These are phyloP conservation scores for Neocatenulostroma microsporum DNA, from an alignment of 2,329 filamentous ascomycete species.

Conservation along the genomic window DNA sequence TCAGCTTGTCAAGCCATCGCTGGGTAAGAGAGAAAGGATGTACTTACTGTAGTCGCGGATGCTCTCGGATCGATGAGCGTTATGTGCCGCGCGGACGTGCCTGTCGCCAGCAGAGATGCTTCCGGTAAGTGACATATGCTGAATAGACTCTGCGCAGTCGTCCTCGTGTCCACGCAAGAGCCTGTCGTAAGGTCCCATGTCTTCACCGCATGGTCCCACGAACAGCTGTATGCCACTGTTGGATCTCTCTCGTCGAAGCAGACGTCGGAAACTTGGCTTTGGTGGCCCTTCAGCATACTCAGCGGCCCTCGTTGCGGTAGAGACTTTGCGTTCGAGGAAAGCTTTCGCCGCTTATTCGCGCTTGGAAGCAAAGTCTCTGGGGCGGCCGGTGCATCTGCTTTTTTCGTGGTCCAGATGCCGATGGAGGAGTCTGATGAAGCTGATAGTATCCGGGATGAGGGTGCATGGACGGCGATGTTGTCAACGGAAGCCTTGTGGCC, in stretches of 20 bases:
- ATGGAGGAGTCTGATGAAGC: constrained; percentile 75
- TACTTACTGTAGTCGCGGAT: constrained; percentile 62
- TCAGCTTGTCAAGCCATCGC: too few relatives aligned
- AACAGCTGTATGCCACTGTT: constrained; percentile 85
- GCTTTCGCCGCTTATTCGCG: constrained; percentile 70
- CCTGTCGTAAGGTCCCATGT: constrained; percentile 86
- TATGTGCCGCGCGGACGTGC: constrained; percentile 78
- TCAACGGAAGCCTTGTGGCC: constrained; percentile 71
- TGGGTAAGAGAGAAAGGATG: too few relatives aligned
- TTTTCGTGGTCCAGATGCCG: constrained; percentile 81
- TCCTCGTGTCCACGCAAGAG: constrained; percentile 69
- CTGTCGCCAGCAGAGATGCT: constrained; percentile 59
- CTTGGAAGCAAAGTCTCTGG: constrained; percentile 62
- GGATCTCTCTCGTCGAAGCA: constrained; percentile 78
- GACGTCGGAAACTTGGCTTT: constrained; percentile 65
- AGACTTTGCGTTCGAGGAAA: constrained; percentile 40
- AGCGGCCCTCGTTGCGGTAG: constrained; percentile 69
- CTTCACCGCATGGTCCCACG: constrained; percentile 81
- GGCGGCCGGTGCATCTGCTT: constrained; percentile 65
- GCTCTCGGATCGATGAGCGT: constrained; percentile 86
- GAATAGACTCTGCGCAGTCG: constrained; percentile 75
- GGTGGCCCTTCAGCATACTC: constrained; percentile 63
- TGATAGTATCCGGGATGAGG: constrained; percentile 71
- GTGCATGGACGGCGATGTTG: constrained; percentile 63
- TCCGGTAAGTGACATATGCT: constrained; percentile 67